These are phyloP conservation scores for Pneumocystis carinii DNA, from an alignment of 1,139 yeast species.

Conservation along the genomic window DNA sequence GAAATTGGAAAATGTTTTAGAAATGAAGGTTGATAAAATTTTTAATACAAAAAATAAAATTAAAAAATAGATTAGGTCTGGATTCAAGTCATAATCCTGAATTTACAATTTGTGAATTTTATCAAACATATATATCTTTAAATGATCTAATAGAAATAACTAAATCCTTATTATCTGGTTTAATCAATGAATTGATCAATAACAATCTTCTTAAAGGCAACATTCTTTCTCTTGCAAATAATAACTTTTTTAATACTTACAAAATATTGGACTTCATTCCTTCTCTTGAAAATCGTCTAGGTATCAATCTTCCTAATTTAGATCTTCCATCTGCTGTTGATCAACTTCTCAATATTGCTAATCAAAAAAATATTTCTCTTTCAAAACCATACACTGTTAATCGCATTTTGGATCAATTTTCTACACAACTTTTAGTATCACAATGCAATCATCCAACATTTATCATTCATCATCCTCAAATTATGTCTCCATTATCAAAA, in stretches of 20 bases:
- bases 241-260: not conserved
- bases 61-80: slow-evolving; percentile 25
- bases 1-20: slow-evolving; percentile 98
- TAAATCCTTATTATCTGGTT: slow-evolving; percentile 82
- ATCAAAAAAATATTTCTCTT: slow-evolving; percentile 16
- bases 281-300: slow-evolving; percentile 56
- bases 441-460: slow-evolving; percentile 45
- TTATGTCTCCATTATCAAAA: slow-evolving; percentile 79
- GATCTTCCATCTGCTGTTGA: not conserved
- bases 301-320: not conserved
- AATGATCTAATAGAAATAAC: slow-evolving; percentile 95
- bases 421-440: slow-evolving; percentile 53
- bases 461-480: slow-evolving; percentile 69
- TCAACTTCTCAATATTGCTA: slow-evolving; percentile 23
- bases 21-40: slow-evolving; percentile 89
- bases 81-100: slow-evolving; percentile 98
- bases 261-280: slow-evolving; percentile 88
- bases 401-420: slow-evolving; percentile 51
- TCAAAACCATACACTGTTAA: slow-evolving; percentile 27
- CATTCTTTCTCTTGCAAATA: slow-evolving; percentile 21
- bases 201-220: slow-evolving; percentile 66
- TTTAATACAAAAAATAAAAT: slow-evolving; percentile 20
- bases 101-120: slow-evolving; percentile 94
- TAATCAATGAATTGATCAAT: slow-evolving; percentile 93
- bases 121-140: slow-evolving; percentile 87